phyloP scores from a whole-genome alignment of 495 filamentous ascomycete genomes.

The Annulohypoxylon bovei region DNA sequence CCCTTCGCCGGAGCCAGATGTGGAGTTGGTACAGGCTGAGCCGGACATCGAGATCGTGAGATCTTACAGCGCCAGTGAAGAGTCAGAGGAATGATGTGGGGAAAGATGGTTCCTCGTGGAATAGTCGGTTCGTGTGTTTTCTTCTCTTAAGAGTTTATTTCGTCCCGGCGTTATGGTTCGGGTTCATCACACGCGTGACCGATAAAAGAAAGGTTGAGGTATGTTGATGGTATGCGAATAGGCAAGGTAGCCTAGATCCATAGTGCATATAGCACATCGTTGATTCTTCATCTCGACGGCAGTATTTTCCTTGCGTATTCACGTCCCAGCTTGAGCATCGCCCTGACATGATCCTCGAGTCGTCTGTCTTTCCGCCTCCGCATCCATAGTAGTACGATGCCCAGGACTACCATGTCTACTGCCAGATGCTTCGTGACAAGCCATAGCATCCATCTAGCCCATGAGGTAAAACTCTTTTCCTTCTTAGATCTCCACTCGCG shows the following conservation, averaged over 20 bases:
- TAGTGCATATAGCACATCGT: slow-evolving; percentile 7
- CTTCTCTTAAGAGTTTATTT: not conserved
- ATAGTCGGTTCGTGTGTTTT: not conserved
- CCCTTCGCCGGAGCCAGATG: not conserved
- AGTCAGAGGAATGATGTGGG: not conserved
- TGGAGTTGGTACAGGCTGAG: not conserved
- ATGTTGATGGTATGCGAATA: slow-evolving; percentile 2
- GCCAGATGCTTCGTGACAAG: slow-evolving; percentile 75
- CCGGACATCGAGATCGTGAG: not conserved
- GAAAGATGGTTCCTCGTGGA: not conserved
- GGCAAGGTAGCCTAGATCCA: slow-evolving; percentile 6
- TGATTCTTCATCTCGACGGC: slow-evolving; percentile 58
- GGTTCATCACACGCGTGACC: slow-evolving; percentile 3
- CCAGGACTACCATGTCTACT: slow-evolving; percentile 75
- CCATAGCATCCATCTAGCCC: slow-evolving; percentile 78
- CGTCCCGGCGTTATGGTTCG: not conserved
- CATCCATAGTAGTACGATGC: slow-evolving; percentile 80
- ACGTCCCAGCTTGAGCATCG: slow-evolving; percentile 69
- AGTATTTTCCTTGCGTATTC: slow-evolving; percentile 66
- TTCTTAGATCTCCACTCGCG: slow-evolving; percentile 64
- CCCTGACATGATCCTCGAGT: slow-evolving; percentile 77
- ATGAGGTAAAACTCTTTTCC: slow-evolving; percentile 69
- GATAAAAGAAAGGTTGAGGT: not conserved
- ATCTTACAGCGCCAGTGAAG: not conserved
- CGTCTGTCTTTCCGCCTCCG: slow-evolving; percentile 77